These are phyloP conservation scores for Ascochyta clinopodiicola DNA, from an alignment of 2,329 filamentous ascomycete species.

Conservation along the genomic window DNA sequence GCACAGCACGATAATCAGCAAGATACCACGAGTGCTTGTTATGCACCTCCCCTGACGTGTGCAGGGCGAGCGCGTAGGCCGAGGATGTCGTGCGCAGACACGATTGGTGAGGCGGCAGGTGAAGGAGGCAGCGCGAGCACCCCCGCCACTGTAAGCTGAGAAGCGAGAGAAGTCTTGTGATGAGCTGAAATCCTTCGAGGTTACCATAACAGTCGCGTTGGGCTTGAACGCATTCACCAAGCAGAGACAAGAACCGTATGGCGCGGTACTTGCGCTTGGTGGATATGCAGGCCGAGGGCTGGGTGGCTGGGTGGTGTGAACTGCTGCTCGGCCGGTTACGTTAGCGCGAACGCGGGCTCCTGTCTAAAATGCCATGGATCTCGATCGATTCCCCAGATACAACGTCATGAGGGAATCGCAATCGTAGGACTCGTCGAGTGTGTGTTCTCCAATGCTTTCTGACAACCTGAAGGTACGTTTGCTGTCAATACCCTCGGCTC, in stretches of 20 bases:
- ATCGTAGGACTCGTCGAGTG: background rate
- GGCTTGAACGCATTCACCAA: background rate
- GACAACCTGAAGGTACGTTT: background rate
- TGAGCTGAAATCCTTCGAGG: slow-evolving; percentile 7
- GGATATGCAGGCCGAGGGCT: slow-evolving; percentile 8
- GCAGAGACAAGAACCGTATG: background rate
- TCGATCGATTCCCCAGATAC: slow-evolving; percentile 13
- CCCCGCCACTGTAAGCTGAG: slow-evolving; percentile 15
- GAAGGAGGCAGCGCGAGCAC: slow-evolving; percentile 6
- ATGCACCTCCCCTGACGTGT: slow-evolving; percentile 14
- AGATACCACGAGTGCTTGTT: background rate
- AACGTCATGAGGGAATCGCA: slow-evolving; percentile 9
- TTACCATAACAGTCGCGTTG: background rate
- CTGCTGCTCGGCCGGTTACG: slow-evolving; percentile 6
- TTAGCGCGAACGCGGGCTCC: slow-evolving; percentile 7
- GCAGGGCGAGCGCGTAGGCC: slow-evolving; percentile 5
- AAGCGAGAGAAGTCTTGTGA: slow-evolving; percentile 14
- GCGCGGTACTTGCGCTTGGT: slow-evolving; percentile 6
- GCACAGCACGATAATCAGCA: slow-evolving; percentile 5
- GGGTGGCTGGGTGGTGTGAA: slow-evolving; percentile 18
- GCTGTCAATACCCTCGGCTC: slow-evolving; percentile 5
- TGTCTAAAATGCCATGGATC: slow-evolving; percentile 23
- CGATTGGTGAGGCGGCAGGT: slow-evolving; percentile 14
- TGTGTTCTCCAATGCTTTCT: background rate
- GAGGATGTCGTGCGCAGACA: slow-evolving; percentile 9